phyloP scores from a whole-genome alignment of 305 asterid genomes.

The Euphrasia arctica region DNA sequence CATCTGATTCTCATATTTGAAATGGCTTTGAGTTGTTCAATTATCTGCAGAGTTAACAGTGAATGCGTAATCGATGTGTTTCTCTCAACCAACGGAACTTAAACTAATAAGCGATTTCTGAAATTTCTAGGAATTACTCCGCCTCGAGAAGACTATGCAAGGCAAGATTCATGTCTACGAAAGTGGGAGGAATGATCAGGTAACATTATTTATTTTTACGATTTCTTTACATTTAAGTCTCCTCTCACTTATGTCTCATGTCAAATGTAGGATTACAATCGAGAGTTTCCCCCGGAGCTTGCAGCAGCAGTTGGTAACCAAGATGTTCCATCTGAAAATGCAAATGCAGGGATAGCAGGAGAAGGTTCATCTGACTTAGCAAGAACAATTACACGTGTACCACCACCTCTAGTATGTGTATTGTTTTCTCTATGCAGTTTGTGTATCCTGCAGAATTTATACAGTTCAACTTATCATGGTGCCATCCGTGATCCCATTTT shows the following conservation, averaged over 20 bases:
- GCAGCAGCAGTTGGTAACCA: constrained; percentile 90
- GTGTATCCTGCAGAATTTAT: neutral
- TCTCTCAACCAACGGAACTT: neutral
- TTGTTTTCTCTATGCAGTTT: constrained; percentile 14
- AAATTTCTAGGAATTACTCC: constrained; percentile 77
- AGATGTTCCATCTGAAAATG: constrained; percentile 54
- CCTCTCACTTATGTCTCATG: constrained; percentile 26
- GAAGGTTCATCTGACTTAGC: constrained; percentile 55
- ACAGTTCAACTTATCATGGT: neutral
- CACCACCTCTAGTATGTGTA: constrained; percentile 52
- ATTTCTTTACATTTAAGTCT: constrained; percentile 10
- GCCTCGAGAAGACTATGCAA: constrained; percentile 92
- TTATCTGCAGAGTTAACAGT: neutral
- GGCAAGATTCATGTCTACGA: constrained; percentile 94
- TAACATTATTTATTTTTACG: constrained; percentile 24
- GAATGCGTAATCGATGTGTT: neutral
- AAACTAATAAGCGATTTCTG: constrained; percentile 32
- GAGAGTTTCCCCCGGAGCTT: constrained; percentile 99
- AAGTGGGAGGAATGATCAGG: constrained; percentile 97
- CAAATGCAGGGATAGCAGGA: constrained; percentile 51
- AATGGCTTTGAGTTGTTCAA: neutral
- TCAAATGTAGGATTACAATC: constrained; percentile 79
- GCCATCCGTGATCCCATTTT: constrained; percentile 23
- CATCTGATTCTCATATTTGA: constrained; percentile 25
- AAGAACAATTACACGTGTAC: constrained; percentile 50